Base-by-base conservation (phyloP, 257 asterid species). In the Paraleonurus japonicus region DNA sequence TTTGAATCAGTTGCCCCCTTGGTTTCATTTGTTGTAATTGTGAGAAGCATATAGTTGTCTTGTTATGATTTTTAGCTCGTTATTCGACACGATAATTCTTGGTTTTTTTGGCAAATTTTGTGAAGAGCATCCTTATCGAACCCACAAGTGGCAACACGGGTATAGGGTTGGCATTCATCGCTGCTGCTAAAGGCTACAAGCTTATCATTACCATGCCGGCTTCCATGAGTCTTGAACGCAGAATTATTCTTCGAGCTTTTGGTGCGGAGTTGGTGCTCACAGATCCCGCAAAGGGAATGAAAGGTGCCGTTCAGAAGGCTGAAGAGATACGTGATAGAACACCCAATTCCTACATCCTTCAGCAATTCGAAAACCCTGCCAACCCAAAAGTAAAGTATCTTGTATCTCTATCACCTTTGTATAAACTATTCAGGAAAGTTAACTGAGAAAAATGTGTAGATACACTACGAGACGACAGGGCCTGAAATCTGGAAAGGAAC, bases 391-490 rank as follows among this genome's bases (percentile, higher is more conserved):
- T 83, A 50, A 16, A 33, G 22, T 35, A 57, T 47, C 69, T 53
- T 43, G 22, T 35, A 57, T 47, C 69, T 53, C 19, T 22, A 13
- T 57, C 37, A 9, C 54, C 59, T 54, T 62, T 12, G 5, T 16
- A 9, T 24, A 45, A 22, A 17, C 12, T 20, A 9, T 15, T 53
- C 64, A 20, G 2, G 23, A 51, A 23, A 67, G 20, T 23, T 50
- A 50, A 23, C 20, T 13, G 28, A 24, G 26, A n/a, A 20, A 41
- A 51, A 20, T 43, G 32, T 65, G 35, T 51, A 90, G 96, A 78
- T 86, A 75, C 97, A 90, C 79, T 88, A 90, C 70, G 94, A 90
- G 72, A 90, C 97, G 60, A 90, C 97, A n/a, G 97, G 97, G 24
- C 96, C 97, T 19, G 97, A 90, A 79, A 41, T 90, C 63, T 90